Conservation (phyloP, 164 flowering plant species). For the Vitis labrusca region DNA sequence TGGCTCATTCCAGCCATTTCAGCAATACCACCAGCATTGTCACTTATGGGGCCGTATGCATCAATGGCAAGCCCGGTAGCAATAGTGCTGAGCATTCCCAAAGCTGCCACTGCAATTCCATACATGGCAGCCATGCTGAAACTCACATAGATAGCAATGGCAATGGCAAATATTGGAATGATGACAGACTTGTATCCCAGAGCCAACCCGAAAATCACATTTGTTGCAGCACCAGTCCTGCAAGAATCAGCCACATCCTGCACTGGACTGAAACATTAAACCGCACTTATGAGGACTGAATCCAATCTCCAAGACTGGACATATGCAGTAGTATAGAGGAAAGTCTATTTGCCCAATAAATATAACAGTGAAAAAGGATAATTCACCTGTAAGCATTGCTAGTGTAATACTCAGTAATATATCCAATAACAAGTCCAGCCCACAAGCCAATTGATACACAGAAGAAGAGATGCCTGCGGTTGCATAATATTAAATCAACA, state of each 20-base stretch:
- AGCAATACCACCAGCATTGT: conserved; percentile 59
- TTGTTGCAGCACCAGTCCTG: conserved; percentile 57
- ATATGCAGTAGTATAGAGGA: too few species aligned
- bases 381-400: conserved; percentile 59
- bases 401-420: conserved; percentile 47
- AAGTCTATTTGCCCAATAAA: too few species aligned
- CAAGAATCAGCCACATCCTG: conserved; percentile 62
- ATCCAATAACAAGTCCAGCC: conserved; percentile 57
- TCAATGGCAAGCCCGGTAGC: conserved; percentile 55
- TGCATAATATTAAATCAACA: conserved; percentile 2
- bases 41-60: conserved; percentile 58
- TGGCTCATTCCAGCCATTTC: conserved; percentile 68
- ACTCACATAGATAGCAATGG: conserved; percentile 46
- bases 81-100: conserved; percentile 59
- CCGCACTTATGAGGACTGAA: not conserved
- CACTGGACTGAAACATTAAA: conserved; percentile 38
- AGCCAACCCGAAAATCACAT: conserved; percentile 53
- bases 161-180: conserved; percentile 49
- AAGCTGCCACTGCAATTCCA: conserved; percentile 50
- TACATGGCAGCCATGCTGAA: conserved; percentile 57
- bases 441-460: conserved; percentile 54
- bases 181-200: conserved; percentile 59
- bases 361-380: not conserved
- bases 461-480: conserved; percentile 48
- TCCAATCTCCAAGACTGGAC: too few species aligned